Evolutionary conservation across 768 basidiomycete genomes (phyloP).

Genomic region (Boletus reticulatus): DNA sequence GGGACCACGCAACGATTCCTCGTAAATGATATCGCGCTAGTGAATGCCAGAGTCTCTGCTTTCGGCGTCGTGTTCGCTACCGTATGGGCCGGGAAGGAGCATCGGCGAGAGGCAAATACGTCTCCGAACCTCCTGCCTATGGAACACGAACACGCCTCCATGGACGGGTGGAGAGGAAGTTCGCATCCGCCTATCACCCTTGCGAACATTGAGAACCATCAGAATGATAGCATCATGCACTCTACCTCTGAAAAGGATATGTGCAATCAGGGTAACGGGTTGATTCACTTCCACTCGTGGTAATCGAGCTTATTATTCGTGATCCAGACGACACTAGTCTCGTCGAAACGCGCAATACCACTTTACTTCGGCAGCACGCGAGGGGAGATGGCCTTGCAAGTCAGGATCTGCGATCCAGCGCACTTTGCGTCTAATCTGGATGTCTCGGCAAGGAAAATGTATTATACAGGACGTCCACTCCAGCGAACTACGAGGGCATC

Average conservation of each 20-base stretch:
- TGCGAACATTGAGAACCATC: too few relatives aligned
- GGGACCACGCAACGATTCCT: not conserved
- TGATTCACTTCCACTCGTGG: not conserved
- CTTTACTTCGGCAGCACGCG: not conserved
- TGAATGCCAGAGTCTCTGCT: conserved; percentile 4
- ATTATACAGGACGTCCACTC: too few relatives aligned
- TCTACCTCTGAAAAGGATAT: not conserved
- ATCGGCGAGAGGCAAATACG: not conserved
- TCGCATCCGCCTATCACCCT: not conserved
- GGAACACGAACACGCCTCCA: not conserved
- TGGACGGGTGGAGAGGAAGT: not conserved
- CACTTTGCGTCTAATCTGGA: not conserved
- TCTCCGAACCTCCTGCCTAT: too few relatives aligned
- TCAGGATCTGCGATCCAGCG: not conserved
- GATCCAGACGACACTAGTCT: not conserved
- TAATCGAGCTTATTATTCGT: not conserved
- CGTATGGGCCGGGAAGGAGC: conserved; percentile 10
- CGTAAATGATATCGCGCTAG: not conserved
- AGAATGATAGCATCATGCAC: not conserved
- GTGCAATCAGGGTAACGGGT: not conserved
- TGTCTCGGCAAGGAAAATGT: not conserved
- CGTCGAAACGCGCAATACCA: not conserved
- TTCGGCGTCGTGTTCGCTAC: conserved; percentile 14
- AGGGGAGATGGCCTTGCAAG: not conserved
- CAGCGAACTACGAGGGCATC: too few relatives aligned